Conservation (phyloP, 2,329 filamentous ascomycete genomes). For the Cordyceps cateniannulata region DNA sequence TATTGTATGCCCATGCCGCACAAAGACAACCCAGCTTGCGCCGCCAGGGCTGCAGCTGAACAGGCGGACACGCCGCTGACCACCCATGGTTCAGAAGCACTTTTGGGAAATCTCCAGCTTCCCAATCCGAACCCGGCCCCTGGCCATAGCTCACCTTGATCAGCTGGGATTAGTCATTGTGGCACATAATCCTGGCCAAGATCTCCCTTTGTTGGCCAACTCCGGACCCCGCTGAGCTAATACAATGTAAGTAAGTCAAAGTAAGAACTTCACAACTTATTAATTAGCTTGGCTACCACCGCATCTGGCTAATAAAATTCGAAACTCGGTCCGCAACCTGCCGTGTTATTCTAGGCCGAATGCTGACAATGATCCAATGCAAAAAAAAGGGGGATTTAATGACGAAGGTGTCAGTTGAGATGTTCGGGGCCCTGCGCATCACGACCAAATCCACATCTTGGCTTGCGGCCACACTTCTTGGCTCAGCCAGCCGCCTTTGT, state of each 20-base stretch:
- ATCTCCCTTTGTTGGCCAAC: not conserved
- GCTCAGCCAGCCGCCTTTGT: too few relatives aligned
- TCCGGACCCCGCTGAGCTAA: not conserved
- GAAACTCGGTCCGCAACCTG: not conserved
- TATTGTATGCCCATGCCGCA: not conserved
- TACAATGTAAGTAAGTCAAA: not conserved
- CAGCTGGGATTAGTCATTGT: not conserved
- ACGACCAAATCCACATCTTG: too few relatives aligned
- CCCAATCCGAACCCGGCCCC: not conserved
- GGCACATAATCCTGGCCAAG: not conserved
- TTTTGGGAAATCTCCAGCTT: not conserved
- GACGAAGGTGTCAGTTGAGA: not conserved
- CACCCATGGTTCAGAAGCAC: not conserved
- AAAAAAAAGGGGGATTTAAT: not conserved
- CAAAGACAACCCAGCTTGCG: not conserved
- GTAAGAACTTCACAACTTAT: not conserved
- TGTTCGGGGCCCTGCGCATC: not conserved
- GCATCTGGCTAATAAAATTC: not conserved
- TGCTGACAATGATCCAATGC: not conserved
- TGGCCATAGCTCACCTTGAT: not conserved
- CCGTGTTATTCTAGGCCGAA: not conserved
- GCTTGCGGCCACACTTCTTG: too few relatives aligned
- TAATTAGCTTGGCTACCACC: not conserved
- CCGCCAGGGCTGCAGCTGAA: not conserved
- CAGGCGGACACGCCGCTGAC: not conserved